phyloP scores from a whole-genome alignment of 352 stramenopile species.

The Discostella stelligera region DNA sequence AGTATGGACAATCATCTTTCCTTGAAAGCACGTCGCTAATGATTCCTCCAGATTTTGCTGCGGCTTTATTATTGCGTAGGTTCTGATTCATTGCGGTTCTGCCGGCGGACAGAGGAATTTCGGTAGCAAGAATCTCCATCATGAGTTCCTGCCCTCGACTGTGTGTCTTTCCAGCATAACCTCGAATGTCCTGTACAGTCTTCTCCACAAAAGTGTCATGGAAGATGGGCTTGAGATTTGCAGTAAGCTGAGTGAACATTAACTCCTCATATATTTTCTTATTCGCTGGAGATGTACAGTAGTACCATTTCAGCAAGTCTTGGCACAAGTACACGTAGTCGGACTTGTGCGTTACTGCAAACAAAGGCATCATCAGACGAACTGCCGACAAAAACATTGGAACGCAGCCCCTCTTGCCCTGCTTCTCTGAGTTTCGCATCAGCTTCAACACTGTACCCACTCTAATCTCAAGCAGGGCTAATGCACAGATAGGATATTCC shows the following conservation, averaged over 20 bases:
- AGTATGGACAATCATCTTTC: conserved; percentile 8
- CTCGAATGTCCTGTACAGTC: conserved; percentile 15
- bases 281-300: conserved; percentile 17
- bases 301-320: conserved; percentile 18
- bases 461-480: conserved; percentile 18
- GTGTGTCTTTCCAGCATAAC: conserved; percentile 9
- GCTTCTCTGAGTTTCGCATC: conserved; percentile 14
- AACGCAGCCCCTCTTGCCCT: conserved; percentile 21
- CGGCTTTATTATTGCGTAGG: conserved; percentile 9
- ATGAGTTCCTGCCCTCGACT: conserved; percentile 11
- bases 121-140: conserved; percentile 9
- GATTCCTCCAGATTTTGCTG: neutral
- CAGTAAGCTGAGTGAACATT: conserved; percentile 22
- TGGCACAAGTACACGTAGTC: conserved; percentile 23
- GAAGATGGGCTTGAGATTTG: conserved; percentile 1
- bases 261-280: conserved; percentile 21
- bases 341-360: conserved; percentile 17
- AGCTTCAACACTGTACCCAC: conserved; percentile 23
- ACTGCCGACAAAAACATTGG: conserved; percentile 22
- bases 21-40: conserved; percentile 4
- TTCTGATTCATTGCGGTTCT: neutral
- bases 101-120: conserved; percentile 1
- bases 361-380: conserved; percentile 22
- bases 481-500: conserved; percentile 18
- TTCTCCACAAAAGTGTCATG: conserved; percentile 18